A percentile compares a stretch with the other conserved stretches of the same genome.
These are phyloP conservation scores for Thalassiosira hispida DNA, from an alignment of 352 stramenopile genomes.

Conservation along the genomic window DNA sequence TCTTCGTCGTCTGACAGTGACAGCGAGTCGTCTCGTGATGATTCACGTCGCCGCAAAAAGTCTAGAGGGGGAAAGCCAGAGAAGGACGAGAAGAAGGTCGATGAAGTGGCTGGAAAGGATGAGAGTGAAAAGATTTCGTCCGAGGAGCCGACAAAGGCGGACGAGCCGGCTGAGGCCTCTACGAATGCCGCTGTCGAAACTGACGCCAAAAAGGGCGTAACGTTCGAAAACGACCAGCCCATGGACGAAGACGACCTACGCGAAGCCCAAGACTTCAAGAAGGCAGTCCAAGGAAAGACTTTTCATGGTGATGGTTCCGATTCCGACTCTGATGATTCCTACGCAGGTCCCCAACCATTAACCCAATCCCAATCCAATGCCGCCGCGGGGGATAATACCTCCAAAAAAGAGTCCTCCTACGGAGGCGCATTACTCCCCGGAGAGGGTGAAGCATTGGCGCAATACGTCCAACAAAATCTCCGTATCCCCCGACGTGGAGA, in stretches of 20 bases:
- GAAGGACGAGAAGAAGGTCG: conserved; percentile 9
- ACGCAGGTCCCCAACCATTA: conserved; percentile 90
- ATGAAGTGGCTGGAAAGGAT: conserved; percentile 15
- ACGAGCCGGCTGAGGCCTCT: neutral
- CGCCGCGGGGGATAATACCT: too few species aligned
- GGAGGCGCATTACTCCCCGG: conserved; percentile 92
- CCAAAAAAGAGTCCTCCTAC: conserved; percentile 80
- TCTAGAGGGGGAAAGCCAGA: conserved; percentile 17
- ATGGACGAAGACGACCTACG: conserved; percentile 79
- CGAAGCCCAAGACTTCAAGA: conserved; percentile 90
- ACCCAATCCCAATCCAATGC: conserved; percentile 65
- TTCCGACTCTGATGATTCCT: conserved; percentile 82
- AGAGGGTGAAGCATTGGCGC: conserved; percentile 91
- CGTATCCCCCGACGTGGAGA: conserved; percentile 97
- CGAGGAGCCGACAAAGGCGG: conserved; percentile 25
- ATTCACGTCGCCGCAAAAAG: conserved; percentile 39
- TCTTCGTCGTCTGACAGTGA: conserved; percentile 42
- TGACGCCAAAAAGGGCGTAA: neutral
- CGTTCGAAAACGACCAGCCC: conserved; percentile 6
- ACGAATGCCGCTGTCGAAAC: neutral
- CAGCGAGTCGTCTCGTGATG: conserved; percentile 23
- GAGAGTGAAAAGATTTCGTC: neutral
- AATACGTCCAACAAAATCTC: conserved; percentile 99
- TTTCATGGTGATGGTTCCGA: conserved; percentile 27
- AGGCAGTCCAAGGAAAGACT: conserved; percentile 84